These are phyloP conservation scores for Inga oerstediana DNA, from an alignment of 306 rosid species.

Conservation along the genomic window DNA sequence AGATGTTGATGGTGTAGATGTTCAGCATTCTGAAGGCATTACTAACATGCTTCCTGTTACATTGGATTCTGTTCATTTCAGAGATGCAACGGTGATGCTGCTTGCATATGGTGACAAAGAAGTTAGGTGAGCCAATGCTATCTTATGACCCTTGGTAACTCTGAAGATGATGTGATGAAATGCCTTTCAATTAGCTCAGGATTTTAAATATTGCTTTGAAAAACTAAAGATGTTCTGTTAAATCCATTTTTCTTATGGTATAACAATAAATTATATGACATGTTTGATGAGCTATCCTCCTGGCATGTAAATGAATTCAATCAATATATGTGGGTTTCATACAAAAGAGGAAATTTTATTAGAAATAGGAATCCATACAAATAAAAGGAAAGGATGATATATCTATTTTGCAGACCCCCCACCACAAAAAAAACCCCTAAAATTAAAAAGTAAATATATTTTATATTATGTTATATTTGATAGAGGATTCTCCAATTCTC, in stretches of 20 bases:
- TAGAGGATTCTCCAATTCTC: neutral
- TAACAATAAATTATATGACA: neutral
- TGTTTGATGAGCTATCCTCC: constrained; percentile 26
- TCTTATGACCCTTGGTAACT: constrained; percentile 30
- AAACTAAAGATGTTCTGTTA: constrained; percentile 2
- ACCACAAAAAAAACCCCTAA: neutral
- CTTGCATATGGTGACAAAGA: constrained; percentile 93
- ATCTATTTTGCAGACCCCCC: neutral
- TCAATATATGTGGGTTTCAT: too few species aligned
- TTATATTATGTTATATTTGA: constrained; percentile 7
- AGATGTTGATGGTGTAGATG: constrained; percentile 48
- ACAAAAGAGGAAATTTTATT: constrained; percentile 9
- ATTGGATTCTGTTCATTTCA: constrained; percentile 87
- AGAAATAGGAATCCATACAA: neutral
- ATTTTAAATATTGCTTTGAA: constrained; percentile 7
- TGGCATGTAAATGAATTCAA: too few species aligned
- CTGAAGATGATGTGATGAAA: constrained; percentile 22
- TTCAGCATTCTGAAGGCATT: constrained; percentile 56
- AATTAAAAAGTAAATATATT: constrained; percentile 3
- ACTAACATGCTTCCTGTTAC: constrained; percentile 67
- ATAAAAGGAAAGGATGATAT: neutral
- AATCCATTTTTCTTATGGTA: neutral
- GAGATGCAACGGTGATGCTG: constrained; percentile 82
- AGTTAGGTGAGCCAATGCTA: constrained; percentile 66
- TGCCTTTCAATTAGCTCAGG: constrained; percentile 6